Base-by-base conservation (phyloP, 116 monocot genomes). In the Trichopus zeylanicus region DNA sequence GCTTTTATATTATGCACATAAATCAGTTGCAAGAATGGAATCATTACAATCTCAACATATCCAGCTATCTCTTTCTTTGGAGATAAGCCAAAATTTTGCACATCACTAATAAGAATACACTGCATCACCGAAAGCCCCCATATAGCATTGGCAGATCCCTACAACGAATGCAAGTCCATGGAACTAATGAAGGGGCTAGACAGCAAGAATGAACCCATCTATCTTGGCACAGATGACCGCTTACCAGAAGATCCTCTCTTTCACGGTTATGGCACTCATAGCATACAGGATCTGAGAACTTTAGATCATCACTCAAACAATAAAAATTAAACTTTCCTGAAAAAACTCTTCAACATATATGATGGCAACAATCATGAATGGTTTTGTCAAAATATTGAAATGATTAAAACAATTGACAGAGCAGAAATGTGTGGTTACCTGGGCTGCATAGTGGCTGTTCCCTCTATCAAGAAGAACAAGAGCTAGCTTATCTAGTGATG, bases 121-220 rank as follows among this genome's bases (percentile, higher is more conserved):
- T 7, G 4, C 8, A 60, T 28, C 75, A 89, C 24, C 78, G 89
- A 35, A 69, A 89, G 32, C 73, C 80, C 29, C 72, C 81, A 76
- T 89, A 89, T 19, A 89, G 73, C 46, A 53, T 69, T 33, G 83
- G 69, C 31, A 94, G 80, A 78, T 89, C 89, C 46, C 79, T 67
- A 70, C 94, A 94, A 53, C 83, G 75, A 59, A 86, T 46, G 71
- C 94, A 94, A 0, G 94, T 94, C 94, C 94, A 94, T 20, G 89
- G 89, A 66, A 74, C 38, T 65, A 83, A 60, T 56, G 94, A 89
- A 68, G 94, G 94, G 60, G 89, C 94, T 24, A 94, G 74, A 74
- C 94, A 94, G 58, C 68, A 94, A 16, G 89, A 81, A 65, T 94
- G 94, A 29, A 86, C 83, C 86, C 83, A 83, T 22, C 60, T 73